Evolutionary conservation across 306 rosid species (phyloP).

Genomic region (Prunus davidiana): DNA sequence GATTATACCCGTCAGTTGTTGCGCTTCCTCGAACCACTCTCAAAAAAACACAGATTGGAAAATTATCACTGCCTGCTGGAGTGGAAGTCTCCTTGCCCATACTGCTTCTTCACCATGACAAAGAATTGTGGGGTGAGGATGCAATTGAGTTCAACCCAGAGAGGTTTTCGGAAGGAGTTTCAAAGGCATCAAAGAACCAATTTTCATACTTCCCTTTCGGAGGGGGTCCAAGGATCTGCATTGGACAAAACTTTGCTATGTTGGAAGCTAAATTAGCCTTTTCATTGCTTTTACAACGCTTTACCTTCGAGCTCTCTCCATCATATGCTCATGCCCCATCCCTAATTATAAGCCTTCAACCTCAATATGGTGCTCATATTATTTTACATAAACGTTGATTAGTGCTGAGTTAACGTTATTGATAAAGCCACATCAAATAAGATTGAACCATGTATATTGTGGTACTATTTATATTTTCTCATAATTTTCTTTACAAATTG

Average conservation of each 20-base stretch:
- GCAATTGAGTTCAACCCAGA: constrained; percentile 54
- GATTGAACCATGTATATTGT: too few relatives aligned
- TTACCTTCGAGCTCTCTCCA: constrained; percentile 47
- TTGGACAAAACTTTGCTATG: constrained; percentile 48
- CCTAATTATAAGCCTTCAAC: constrained; percentile 10
- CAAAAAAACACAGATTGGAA: constrained; percentile 35
- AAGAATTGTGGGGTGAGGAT: constrained; percentile 57
- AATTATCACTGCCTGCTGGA: constrained; percentile 38
- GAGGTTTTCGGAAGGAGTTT: constrained; percentile 49
- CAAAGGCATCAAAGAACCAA: constrained; percentile 40
- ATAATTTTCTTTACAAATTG: too few relatives aligned
- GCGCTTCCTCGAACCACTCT: neutral
- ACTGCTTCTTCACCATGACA: constrained; percentile 36
- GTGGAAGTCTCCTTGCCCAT: constrained; percentile 28
- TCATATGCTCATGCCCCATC: constrained; percentile 21
- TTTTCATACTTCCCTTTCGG: constrained; percentile 50
- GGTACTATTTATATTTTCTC: too few relatives aligned
- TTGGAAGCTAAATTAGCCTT: constrained; percentile 41
- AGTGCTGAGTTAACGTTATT: neutral
- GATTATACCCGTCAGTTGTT: constrained; percentile 41
- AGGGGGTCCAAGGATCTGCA: constrained; percentile 59
- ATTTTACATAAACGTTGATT: constrained; percentile 19
- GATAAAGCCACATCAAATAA: neutral
- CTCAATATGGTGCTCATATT: constrained; percentile 34
- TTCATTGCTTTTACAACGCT: constrained; percentile 38